Percentiles rank a stretch among this genome's conserved stretches.
phyloP scores from a whole-genome alignment of 129 eudicot genomes.

The Cynara cardunculus region DNA sequence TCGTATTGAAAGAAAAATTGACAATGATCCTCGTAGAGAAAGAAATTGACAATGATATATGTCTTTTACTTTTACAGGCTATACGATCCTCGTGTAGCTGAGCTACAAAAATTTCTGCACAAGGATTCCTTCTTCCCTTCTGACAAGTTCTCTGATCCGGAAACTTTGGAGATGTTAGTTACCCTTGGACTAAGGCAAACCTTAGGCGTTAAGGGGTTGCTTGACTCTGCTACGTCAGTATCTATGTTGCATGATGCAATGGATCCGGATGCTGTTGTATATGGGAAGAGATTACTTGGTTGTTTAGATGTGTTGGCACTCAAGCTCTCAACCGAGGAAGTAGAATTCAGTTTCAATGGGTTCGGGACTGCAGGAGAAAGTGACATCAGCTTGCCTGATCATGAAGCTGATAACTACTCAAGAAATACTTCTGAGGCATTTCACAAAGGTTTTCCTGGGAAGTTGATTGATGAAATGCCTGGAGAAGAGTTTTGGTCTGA shows the following conservation, averaged over 20 bases:
- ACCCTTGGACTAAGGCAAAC: constrained; percentile 71
- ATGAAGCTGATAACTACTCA: constrained; percentile 21
- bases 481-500: constrained; percentile 81
- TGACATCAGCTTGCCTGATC: constrained; percentile 1
- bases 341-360: constrained; percentile 25
- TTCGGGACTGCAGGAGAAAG: constrained; percentile 13
- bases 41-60: neutral
- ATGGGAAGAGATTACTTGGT: constrained; percentile 60
- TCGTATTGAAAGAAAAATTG: neutral
- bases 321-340: constrained; percentile 50
- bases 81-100: constrained; percentile 91
- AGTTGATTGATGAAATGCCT: constrained; percentile 48
- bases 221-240: constrained; percentile 85
- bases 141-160: constrained; percentile 61
- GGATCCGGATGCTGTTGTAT: constrained; percentile 48
- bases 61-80: constrained; percentile 54
- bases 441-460: constrained; percentile 30
- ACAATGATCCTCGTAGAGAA: neutral
- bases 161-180: constrained; percentile 62
- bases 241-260: constrained; percentile 66
- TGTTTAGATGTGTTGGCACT: constrained; percentile 56
- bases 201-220: constrained; percentile 65
- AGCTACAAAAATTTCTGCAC: constrained; percentile 65
- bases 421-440: constrained; percentile 20
- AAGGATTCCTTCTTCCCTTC: constrained; percentile 74